phyloP scores from a whole-genome alignment of 352 stramenopile species.

The Stramenopiles sp. region DNA sequence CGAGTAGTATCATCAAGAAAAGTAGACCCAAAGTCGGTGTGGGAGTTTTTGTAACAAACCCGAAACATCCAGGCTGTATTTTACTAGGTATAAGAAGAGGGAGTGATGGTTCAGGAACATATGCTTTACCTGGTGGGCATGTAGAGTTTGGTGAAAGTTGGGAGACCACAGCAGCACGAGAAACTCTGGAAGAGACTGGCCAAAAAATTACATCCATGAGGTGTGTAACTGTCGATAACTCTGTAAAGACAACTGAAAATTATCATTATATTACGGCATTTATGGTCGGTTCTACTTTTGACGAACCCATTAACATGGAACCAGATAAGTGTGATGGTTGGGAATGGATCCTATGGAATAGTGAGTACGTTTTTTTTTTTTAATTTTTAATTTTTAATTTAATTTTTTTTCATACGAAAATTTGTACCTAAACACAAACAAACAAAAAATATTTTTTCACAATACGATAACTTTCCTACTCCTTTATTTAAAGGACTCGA shows the following conservation, averaged over 20 bases:
- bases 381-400: too few relatives aligned
- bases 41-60: not conserved
- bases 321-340: constrained; percentile 7
- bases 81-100: constrained; percentile 7
- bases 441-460: too few relatives aligned
- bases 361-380: too few relatives aligned
- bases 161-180: not conserved
- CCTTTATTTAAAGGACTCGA: too few relatives aligned
- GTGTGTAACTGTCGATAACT: constrained; percentile 1
- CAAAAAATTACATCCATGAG: not conserved
- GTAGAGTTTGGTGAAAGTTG: constrained; percentile 8
- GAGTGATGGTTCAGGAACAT: constrained; percentile 7
- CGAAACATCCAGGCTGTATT: constrained; percentile 2
- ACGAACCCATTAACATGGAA: too few relatives aligned
- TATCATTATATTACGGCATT: constrained; percentile 7
- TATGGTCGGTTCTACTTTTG: not conserved
- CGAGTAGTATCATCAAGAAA: too few relatives aligned
- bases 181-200: constrained; percentile 1
- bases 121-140: constrained; percentile 10
- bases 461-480: too few relatives aligned
- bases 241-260: not conserved
- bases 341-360: too few relatives aligned
- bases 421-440: too few relatives aligned
- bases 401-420: too few relatives aligned
- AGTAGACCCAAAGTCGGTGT: constrained; percentile 10